phyloP scores from a whole-genome alignment of 768 basidiomycete genomes.

The Stropharia rugosoannulata region DNA sequence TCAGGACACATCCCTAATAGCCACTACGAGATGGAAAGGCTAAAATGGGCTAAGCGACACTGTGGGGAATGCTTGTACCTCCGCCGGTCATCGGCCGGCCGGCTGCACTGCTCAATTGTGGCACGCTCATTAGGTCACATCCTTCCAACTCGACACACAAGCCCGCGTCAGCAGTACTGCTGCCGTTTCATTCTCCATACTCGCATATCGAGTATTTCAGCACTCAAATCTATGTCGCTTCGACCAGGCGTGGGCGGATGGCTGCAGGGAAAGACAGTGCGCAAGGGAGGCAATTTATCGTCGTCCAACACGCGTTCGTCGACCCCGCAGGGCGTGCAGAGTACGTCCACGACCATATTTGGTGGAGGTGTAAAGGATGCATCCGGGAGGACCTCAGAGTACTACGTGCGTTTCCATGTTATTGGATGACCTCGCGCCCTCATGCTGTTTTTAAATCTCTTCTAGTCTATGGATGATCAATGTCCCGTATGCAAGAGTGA shows the following conservation, averaged over 20 bases:
- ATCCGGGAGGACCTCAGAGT: conserved; percentile 79
- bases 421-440: conserved; percentile 3
- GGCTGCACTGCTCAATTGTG: too few relatives aligned
- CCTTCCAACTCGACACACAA: neutral
- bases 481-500: conserved; percentile 98
- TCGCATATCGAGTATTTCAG: too few relatives aligned
- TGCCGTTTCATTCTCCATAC: neutral
- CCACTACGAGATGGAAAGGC: too few relatives aligned
- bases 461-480: conserved; percentile 84
- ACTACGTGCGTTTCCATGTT: conserved; percentile 54
- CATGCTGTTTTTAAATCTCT: neutral
- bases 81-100: too few relatives aligned
- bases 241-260: conserved; percentile 44
- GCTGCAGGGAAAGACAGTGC: conserved; percentile 75
- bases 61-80: too few relatives aligned
- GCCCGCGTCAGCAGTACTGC: neutral
- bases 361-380: conserved; percentile 86
- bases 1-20: too few relatives aligned
- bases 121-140: too few relatives aligned
- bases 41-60: too few relatives aligned
- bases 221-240: conserved; percentile 22
- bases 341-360: conserved; percentile 72
- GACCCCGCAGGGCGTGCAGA: conserved; percentile 61
- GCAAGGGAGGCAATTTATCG: conserved; percentile 55
- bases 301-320: conserved; percentile 55